phyloP scores from a whole-genome alignment of 257 asterid genomes.

The Nyctanthes arbortristis region DNA sequence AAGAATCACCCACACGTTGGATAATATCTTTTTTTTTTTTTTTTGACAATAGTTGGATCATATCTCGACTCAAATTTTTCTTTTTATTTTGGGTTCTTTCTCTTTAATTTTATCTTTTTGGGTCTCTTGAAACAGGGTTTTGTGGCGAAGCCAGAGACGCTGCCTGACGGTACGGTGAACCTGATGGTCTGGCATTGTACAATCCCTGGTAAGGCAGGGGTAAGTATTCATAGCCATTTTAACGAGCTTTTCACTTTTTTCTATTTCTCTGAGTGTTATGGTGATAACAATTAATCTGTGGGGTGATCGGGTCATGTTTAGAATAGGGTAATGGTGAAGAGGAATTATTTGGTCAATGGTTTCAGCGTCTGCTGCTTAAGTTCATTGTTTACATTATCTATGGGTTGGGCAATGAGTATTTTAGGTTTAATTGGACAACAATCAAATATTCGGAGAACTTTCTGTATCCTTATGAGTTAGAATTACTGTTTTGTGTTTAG shows the following conservation, averaged over 20 bases:
- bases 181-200: conserved; percentile 73
- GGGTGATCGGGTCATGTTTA: not conserved
- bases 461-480: not conserved
- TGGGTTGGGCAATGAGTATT: not conserved
- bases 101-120: not conserved
- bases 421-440: not conserved
- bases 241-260: not conserved
- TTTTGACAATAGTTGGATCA: no score
- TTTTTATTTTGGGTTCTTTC: not conserved
- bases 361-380: not conserved
- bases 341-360: not conserved
- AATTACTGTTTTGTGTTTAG: not conserved
- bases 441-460: not conserved
- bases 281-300: not conserved
- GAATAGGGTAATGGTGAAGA: not conserved
- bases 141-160: conserved; percentile 68
- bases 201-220: conserved; percentile 75
- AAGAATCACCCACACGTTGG: conserved; percentile 56
- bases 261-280: not conserved
- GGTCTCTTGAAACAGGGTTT: conserved; percentile 46
- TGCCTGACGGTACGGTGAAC: conserved; percentile 64
- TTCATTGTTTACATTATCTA: not conserved
- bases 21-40: not conserved
- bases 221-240: conserved; percentile 28
- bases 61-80: not conserved